A percentile compares a stretch with the other conserved stretches of the same genome.
Conservation (phyloP, 768 basidiomycete species). For the Auriscalpium microsporum region DNA sequence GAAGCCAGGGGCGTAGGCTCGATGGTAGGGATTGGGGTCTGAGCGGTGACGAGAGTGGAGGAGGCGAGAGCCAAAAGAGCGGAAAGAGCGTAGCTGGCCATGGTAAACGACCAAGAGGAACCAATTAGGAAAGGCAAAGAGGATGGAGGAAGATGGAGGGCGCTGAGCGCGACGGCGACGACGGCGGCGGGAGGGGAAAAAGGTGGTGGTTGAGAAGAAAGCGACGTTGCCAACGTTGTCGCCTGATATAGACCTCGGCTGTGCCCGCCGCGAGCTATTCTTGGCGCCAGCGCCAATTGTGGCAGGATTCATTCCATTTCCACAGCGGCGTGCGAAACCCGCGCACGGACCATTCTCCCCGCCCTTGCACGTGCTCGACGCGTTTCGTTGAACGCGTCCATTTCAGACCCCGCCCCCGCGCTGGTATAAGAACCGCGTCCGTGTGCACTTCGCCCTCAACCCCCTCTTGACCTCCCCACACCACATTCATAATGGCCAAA, state of each 20-base stretch:
- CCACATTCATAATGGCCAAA: constrained; percentile 36
- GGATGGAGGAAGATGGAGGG: background rate
- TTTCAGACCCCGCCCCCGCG: constrained; percentile 16
- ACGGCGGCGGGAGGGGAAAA: background rate
- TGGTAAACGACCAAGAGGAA: background rate
- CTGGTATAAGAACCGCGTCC: constrained; percentile 3
- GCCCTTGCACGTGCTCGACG: constrained; percentile 3
- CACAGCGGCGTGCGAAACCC: background rate
- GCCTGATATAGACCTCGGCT: constrained; percentile 13
- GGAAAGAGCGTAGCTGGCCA: constrained; percentile 30
- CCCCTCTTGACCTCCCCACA: background rate
- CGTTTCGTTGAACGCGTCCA: constrained; percentile 15
- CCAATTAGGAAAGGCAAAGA: too few relatives aligned
- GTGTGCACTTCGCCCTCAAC: background rate
- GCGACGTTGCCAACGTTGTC: background rate
- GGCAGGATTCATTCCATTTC: background rate
- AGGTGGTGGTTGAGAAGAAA: constrained; percentile 3
- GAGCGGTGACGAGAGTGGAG: constrained; percentile 18
- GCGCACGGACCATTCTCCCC: constrained; percentile 6
- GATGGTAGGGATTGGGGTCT: constrained; percentile 13
- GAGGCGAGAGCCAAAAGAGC: constrained; percentile 24
- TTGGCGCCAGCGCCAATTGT: background rate
- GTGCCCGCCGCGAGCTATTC: background rate
- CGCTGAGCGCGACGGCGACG: background rate
- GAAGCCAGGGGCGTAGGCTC: constrained; percentile 22